Evolutionary conservation across 495 filamentous ascomycete species (phyloP).

Genomic region (Bathelium albidoporum): DNA sequence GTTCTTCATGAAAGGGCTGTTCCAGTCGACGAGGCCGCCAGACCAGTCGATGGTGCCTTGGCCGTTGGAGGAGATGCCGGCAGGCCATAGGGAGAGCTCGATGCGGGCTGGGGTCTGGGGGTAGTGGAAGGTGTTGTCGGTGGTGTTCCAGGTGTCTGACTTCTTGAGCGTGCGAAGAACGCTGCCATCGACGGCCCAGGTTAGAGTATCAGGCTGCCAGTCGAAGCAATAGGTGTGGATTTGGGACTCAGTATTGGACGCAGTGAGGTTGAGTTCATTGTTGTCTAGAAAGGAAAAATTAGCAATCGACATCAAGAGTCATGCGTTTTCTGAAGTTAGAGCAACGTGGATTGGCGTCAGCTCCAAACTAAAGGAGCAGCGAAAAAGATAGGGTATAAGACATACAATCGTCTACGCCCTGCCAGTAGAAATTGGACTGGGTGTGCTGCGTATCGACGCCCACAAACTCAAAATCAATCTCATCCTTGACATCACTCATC

Average conservation of each 20-base stretch:
- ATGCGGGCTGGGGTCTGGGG: slow-evolving; percentile 91
- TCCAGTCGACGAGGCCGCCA: slow-evolving; percentile 83
- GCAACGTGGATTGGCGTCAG: slow-evolving; percentile 3
- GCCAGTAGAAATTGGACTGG: slow-evolving; percentile 95
- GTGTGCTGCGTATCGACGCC: slow-evolving; percentile 65
- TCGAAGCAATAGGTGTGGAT: slow-evolving; percentile 88
- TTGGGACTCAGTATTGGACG: slow-evolving; percentile 64
- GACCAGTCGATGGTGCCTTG: slow-evolving; percentile 85
- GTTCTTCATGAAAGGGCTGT: slow-evolving; percentile 66
- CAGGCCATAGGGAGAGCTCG: slow-evolving; percentile 93
- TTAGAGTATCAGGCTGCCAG: slow-evolving; percentile 77
- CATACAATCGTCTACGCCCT: slow-evolving; percentile 88
- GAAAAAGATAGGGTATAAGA: slow-evolving; percentile 12
- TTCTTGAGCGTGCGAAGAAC: slow-evolving; percentile 58
- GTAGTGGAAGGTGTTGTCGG: slow-evolving; percentile 70
- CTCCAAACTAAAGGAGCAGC: background rate
- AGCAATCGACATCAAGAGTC: no score
- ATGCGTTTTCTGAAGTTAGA: no score
- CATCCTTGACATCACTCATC: slow-evolving; percentile 88
- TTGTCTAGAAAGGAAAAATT: slow-evolving; percentile 43
- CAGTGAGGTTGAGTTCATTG: slow-evolving; percentile 60
- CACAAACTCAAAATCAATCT: slow-evolving; percentile 95
- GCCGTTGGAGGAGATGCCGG: slow-evolving; percentile 66
- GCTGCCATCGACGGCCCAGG: slow-evolving; percentile 76
- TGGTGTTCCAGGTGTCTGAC: slow-evolving; percentile 67